phyloP scores from a whole-genome alignment of 495 filamentous ascomycete genomes.

The Xylaria intraflava region DNA sequence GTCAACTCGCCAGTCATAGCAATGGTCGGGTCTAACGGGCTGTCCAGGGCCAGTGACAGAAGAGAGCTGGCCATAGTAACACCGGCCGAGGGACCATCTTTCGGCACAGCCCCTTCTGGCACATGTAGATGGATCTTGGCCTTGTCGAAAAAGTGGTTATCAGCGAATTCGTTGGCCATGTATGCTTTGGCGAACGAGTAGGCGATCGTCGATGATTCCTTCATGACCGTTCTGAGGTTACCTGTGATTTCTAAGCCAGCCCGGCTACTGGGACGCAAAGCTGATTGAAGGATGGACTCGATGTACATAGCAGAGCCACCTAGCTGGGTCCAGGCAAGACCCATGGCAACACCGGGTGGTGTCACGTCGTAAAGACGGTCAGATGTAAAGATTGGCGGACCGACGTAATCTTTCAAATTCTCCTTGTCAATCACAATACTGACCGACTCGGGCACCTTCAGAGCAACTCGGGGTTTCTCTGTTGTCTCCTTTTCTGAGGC shows the following conservation, averaged over 20 bases:
- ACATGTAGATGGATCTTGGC: constrained; percentile 94
- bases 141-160: constrained; percentile 94
- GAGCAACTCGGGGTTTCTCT: constrained; percentile 67
- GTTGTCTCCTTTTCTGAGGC: constrained; percentile 31
- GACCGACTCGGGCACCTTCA: constrained; percentile 81
- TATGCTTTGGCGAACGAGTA: constrained; percentile 93
- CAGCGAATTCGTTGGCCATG: constrained; percentile 74
- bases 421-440: constrained; percentile 84
- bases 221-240: constrained; percentile 95
- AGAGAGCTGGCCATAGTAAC: constrained; percentile 96
- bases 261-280: constrained; percentile 61
- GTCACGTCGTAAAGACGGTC: constrained; percentile 93
- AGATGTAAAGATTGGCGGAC: constrained; percentile 88
- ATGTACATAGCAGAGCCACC: constrained; percentile 95
- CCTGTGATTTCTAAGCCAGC: constrained; percentile 85
- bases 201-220: constrained; percentile 88
- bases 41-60: constrained; percentile 73
- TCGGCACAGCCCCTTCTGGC: constrained; percentile 92
- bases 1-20: constrained; percentile 99
- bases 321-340: constrained; percentile 97
- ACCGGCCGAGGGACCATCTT: constrained; percentile 93
- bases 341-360: constrained; percentile 97
- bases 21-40: constrained; percentile 72
- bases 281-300: constrained; percentile 87
- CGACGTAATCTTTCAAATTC: constrained; percentile 95